Conservation (phyloP, 345 rosid species). For the Syzygium aqueum region DNA sequence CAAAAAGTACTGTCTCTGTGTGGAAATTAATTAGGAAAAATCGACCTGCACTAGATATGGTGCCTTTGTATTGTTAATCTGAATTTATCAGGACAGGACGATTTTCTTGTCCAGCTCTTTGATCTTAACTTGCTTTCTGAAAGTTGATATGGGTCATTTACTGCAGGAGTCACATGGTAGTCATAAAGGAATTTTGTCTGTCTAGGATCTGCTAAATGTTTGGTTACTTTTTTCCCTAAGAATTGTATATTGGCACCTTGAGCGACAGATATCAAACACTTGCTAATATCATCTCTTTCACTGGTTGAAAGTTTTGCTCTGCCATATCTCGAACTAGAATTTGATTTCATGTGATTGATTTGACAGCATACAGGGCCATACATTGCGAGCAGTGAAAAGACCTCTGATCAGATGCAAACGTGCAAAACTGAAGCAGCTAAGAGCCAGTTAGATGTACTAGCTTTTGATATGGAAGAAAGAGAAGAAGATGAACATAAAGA, state of each 20-base stretch:
- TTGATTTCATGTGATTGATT: background rate
- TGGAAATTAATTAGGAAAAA: background rate
- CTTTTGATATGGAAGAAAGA: slow-evolving; percentile 7
- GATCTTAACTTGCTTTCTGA: background rate
- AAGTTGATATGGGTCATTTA: background rate
- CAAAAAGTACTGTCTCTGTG: background rate
- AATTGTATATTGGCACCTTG: background rate
- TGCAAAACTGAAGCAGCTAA: slow-evolving; percentile 1
- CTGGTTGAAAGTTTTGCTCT: background rate
- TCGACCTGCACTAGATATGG: background rate
- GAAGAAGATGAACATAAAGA: background rate
- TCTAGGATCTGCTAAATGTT: background rate
- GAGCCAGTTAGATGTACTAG: slow-evolving; percentile 8
- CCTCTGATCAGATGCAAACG: slow-evolving; percentile 7
- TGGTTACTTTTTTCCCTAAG: background rate
- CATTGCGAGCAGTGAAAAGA: slow-evolving; percentile 4
- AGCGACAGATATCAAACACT: background rate
- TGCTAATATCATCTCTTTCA: background rate
- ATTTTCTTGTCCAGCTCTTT: background rate
- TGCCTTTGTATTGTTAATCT: background rate
- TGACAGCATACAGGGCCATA: slow-evolving; percentile 21
- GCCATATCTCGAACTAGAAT: background rate
- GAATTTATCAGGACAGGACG: background rate
- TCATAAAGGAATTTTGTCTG: background rate
- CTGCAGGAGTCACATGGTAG: background rate